These are phyloP conservation scores for Bipolaris sorokiniana DNA, from an alignment of 2,329 filamentous ascomycete species.

Conservation along the genomic window DNA sequence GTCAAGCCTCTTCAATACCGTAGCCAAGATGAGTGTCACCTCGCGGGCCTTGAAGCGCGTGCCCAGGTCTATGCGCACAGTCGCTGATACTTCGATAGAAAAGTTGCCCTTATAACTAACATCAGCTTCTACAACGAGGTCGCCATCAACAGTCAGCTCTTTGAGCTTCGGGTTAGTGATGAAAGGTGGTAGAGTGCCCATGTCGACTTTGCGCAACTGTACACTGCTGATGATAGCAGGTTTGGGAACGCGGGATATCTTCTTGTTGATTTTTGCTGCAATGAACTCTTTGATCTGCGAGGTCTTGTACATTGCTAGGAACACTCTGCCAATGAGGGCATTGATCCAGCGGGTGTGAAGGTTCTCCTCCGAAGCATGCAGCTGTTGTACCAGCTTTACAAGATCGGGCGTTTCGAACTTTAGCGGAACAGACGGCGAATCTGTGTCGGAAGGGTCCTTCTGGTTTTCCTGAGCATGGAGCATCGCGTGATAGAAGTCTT, in stretches of 20 bases:
- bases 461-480: conserved; percentile 81
- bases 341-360: conserved; percentile 93
- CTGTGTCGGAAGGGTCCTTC: conserved; percentile 56
- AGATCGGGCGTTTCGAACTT: conserved; percentile 85
- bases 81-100: conserved; percentile 87
- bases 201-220: conserved; percentile 79
- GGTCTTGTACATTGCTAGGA: conserved; percentile 86
- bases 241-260: conserved; percentile 91
- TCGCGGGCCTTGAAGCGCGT: conserved; percentile 87
- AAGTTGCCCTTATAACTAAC: conserved; percentile 89
- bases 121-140: conserved; percentile 85
- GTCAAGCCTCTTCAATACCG: conserved; percentile 81
- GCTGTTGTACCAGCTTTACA: conserved; percentile 83
- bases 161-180: conserved; percentile 87
- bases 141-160: conserved; percentile 89
- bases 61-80: conserved; percentile 88
- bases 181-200: conserved; percentile 84
- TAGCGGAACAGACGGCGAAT: conserved; percentile 70
- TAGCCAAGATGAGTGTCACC: conserved; percentile 86
- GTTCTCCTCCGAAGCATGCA: conserved; percentile 92
- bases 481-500: conserved; percentile 96
- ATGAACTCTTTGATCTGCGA: conserved; percentile 79
- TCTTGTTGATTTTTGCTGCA: conserved; percentile 87
- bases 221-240: conserved; percentile 88
- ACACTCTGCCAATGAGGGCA: conserved; percentile 84